A percentile compares a stretch with the other conserved stretches of the same genome.
Conservation (phyloP, 2,329 filamentous ascomycete species). For the Fusarium newnesense region DNA sequence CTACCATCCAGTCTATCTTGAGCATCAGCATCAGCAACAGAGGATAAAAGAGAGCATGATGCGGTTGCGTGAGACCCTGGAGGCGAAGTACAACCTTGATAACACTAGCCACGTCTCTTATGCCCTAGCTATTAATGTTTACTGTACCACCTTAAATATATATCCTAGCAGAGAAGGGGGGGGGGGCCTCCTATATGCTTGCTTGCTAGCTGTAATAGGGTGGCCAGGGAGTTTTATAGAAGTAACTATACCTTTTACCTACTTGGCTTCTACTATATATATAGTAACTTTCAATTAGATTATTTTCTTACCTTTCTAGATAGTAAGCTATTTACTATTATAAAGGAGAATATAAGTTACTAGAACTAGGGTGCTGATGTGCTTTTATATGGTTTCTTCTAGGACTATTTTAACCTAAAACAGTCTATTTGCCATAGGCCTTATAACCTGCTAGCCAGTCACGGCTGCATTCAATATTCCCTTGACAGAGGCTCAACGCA, state of each 20-base stretch:
- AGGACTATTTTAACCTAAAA: background rate
- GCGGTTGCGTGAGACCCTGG: background rate
- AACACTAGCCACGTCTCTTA: background rate
- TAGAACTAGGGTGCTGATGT: background rate
- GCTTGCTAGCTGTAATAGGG: background rate
- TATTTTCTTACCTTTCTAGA: too few relatives aligned
- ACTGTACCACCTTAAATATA: background rate
- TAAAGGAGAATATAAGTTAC: background rate
- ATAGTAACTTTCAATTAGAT: too few relatives aligned
- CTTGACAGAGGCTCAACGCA: background rate
- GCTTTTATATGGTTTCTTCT: background rate
- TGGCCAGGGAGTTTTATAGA: background rate
- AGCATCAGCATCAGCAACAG: background rate
- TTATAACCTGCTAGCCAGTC: background rate
- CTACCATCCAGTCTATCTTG: background rate
- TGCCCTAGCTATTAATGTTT: background rate
- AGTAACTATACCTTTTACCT: background rate
- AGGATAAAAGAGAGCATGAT: background rate
- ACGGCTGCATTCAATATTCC: background rate
- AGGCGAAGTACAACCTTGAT: background rate
- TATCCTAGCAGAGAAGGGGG: background rate
- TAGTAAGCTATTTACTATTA: too few relatives aligned
- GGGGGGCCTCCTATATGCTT: background rate
- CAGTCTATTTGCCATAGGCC: background rate
- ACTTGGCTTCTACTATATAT: too few relatives aligned